Evolutionary conservation across 2,329 filamentous ascomycete genomes (phyloP).

Genomic region (Magnaporthiopsis rhizophila): DNA sequence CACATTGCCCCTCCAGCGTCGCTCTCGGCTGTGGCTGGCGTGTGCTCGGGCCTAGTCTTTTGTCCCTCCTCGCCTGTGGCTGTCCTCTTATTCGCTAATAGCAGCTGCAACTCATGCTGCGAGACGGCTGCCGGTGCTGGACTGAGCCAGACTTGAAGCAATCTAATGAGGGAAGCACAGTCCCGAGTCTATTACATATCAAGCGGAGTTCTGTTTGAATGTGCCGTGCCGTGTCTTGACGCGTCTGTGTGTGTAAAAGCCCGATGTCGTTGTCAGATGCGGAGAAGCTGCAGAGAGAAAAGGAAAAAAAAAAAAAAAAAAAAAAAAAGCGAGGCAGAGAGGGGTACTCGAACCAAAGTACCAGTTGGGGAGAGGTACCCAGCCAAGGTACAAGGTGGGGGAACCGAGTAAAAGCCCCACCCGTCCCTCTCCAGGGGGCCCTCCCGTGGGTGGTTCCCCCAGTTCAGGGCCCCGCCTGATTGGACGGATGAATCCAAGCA

Average conservation of each 20-base stretch:
- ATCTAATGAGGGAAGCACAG: background rate
- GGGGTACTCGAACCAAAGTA: background rate
- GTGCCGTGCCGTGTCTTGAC: background rate
- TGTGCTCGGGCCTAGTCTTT: too few relatives aligned
- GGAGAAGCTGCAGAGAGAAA: background rate
- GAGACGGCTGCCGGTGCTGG: background rate
- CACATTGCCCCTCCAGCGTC: background rate
- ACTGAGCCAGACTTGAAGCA: background rate
- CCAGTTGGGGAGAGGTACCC: background rate
- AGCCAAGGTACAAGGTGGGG: background rate
- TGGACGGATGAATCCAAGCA: conserved; percentile 12
- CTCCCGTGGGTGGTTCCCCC: background rate
- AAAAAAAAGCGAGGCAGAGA: background rate
- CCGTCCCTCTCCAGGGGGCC: background rate
- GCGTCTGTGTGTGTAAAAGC: background rate
- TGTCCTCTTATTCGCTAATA: too few relatives aligned
- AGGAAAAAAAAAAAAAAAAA: too few relatives aligned
- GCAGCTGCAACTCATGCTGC: too few relatives aligned
- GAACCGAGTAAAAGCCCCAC: background rate
- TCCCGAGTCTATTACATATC: background rate
- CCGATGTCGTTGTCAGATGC: background rate
- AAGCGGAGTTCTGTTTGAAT: background rate
- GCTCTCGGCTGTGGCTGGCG: background rate
- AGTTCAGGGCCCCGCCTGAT: conserved; percentile 9
- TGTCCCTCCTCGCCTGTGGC: too few relatives aligned